A percentile compares a stretch with the other conserved stretches of the same genome.
phyloP scores from a whole-genome alignment of 1,284 basidiomycete species.

The Wolfiporia cocos region DNA sequence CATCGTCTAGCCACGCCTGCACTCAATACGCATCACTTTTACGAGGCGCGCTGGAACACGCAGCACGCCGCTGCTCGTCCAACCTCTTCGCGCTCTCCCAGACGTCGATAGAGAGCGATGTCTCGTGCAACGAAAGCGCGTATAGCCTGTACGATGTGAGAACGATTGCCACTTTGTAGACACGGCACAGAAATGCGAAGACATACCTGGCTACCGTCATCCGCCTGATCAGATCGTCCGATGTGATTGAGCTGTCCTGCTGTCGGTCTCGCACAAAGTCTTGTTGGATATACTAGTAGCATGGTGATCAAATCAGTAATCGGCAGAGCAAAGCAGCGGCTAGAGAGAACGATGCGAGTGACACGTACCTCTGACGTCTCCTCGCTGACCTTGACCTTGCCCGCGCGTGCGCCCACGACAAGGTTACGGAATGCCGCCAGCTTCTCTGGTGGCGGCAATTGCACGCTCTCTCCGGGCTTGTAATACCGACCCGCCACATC shows the following conservation, averaged over 20 bases:
- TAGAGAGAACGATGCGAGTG: background rate
- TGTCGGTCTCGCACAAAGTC: slow-evolving; percentile 66
- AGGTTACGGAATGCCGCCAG: slow-evolving; percentile 50
- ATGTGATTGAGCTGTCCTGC: slow-evolving; percentile 36
- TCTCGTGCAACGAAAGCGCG: slow-evolving; percentile 29
- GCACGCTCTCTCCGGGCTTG: slow-evolving; percentile 36
- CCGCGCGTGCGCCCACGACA: slow-evolving; percentile 40
- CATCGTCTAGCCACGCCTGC: too few relatives aligned
- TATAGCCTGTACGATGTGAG: slow-evolving; percentile 25
- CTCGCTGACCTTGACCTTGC: slow-evolving; percentile 46
- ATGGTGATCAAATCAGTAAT: background rate
- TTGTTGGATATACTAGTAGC: slow-evolving; percentile 69
- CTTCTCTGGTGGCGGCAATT: slow-evolving; percentile 36
- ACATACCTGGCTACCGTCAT: slow-evolving; percentile 62
- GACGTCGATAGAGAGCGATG: slow-evolving; percentile 28
- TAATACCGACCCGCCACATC: slow-evolving; percentile 33
- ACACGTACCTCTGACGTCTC: slow-evolving; percentile 44
- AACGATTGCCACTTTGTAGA: background rate
- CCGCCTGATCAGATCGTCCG: slow-evolving; percentile 55
- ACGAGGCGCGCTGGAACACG: background rate
- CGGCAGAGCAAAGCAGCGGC: background rate
- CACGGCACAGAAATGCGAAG: slow-evolving; percentile 2
- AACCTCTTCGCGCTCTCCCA: slow-evolving; percentile 35
- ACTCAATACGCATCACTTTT: too few relatives aligned
- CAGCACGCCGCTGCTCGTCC: slow-evolving; percentile 26